These are phyloP conservation scores for Choanephora cucurbitarum DNA, from an alignment of 371 early-diverging fungal species.

Conservation along the genomic window DNA sequence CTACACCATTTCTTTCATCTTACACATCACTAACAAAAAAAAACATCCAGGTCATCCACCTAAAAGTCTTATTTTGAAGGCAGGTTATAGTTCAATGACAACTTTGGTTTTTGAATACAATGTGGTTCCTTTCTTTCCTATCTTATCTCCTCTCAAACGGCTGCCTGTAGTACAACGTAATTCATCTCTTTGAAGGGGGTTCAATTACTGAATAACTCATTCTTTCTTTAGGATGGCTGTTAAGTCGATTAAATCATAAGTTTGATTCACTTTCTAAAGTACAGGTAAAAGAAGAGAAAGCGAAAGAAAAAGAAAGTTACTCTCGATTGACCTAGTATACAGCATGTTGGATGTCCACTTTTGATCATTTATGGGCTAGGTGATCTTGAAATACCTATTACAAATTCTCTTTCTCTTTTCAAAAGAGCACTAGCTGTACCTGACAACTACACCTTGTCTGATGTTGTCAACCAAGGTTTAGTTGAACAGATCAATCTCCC, in stretches of 20 bases:
- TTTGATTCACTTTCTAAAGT: conserved; percentile 48
- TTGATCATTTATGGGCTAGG: conserved; percentile 36
- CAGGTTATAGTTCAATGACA: conserved; percentile 45
- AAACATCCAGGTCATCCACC: conserved; percentile 32
- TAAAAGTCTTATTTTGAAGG: conserved; percentile 43
- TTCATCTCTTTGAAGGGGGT: conserved; percentile 4
- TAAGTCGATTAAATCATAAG: conserved; percentile 31
- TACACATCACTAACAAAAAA: neutral
- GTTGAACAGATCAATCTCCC: conserved; percentile 12
- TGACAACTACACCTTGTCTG: neutral
- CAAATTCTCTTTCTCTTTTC: conserved; percentile 42
- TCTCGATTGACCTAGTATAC: too few relatives aligned
- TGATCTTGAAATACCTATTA: conserved; percentile 45
- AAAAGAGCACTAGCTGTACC: conserved; percentile 26
- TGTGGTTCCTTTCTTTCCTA: conserved; percentile 30
- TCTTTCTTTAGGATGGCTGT: conserved; percentile 31
- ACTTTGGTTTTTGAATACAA: conserved; percentile 47
- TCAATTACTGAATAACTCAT: neutral
- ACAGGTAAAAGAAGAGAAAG: conserved; percentile 24
- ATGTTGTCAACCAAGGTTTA: too few relatives aligned
- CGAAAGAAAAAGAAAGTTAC: too few relatives aligned
- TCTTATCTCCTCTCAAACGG: conserved; percentile 37
- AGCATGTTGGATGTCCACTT: conserved; percentile 42
- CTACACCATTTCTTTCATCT: neutral
- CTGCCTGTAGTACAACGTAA: conserved; percentile 39